Base-by-base conservation (phyloP, 257 asterid species). In the Thymus quinquecostatus region DNA sequence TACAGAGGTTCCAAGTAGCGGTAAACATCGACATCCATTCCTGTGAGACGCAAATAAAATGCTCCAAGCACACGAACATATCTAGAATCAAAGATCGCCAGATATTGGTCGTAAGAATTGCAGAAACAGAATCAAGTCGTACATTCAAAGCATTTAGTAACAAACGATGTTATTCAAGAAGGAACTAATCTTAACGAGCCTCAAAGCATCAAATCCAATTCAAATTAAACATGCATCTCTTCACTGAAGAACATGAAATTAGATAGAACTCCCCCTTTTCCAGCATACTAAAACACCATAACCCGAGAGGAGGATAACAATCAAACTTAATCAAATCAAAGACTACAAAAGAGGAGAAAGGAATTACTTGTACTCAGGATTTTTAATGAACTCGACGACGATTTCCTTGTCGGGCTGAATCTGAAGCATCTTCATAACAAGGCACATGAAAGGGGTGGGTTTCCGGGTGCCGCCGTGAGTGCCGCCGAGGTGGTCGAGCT, bases 381-480 rank as follows among this genome's bases (percentile, higher is more conserved):
- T 92, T 60, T 92, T 95, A 1, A 95, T 95, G 77, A 95, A 92
- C 60, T 92, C 99, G 44, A 95, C 98, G 33, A 92, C 99, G 64
- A 95, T 95, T 67, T 95, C 98, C 78, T 92, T 95, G 69, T 95
- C 99, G 12, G 99, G 98, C 72, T 95, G 99, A 77, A 95, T 95
- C 87, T 92, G 99, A 69, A 92, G 99, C 99, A 92, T 94, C 84
- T 91, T 89, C 86, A 82, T 84, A 57, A 94, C 86, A 10, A 94
- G 96, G 69, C 98, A 89, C 82, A 91, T 84, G 77, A 94, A 94
- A 34, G 98, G 98, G 38, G 96, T 80, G 43, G 98, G 97, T 59
- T 81, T 90, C 8, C 97, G 87, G 68, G 68, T 90, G 29, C 98
- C 98, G 4, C 91, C 96, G 70, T 47, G 75, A 61, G 99, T 83